Evolutionary conservation across 768 basidiomycete species (phyloP), one percentile per base, ranked within the genome.

Genomic region (Peribolospora baueri): DNA sequence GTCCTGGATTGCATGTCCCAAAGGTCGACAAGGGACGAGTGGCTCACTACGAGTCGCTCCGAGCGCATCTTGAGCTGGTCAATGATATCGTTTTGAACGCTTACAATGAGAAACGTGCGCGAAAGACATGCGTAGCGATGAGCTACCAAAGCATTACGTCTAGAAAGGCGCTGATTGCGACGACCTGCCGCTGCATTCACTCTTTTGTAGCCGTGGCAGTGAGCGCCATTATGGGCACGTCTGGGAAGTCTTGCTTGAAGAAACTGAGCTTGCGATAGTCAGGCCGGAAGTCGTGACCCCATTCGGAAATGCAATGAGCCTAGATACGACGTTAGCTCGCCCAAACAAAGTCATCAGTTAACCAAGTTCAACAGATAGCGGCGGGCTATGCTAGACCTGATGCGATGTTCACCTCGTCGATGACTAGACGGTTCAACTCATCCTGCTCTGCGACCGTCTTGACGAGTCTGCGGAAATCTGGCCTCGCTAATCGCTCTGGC

Each of bases 301-400:
- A 67, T 59, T 66, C 66, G 8, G 66, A 65, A 38, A 69, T 67
- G 14, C 66, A 66, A 51, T 69, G 68, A 5, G 68, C 67, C 63
- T 66, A 25, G 25, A 25, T 25, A 25, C 25, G 25, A 25, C 25
- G 25, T 25, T 25, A 25, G 25, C 25, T 25, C 25, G 25, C 25
- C 25, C 25, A 25, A 25, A 25, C 25, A 25, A 25, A 25, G 25
- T 25, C 25, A 25, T 25, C 25, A 25, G 25, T 25, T 25, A 25
- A 25, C 25, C 25, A 25, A 25, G 25, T 25, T 25, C 25, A 25
- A 25, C 25, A 25, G 25, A 25, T 25, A 25, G 25, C 25, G 25
- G 25, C 25, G 25, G 25, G 25, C 25, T 25, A 25, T 25, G 25
- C 25, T 25, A 25, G 25, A 25, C 25, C 25, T 25, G 25, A 25